Percentiles rank a stretch among this genome's conserved stretches.
phyloP scores from a whole-genome alignment of 805 yeast genomes.

The Lachancea lanzarotensis region DNA sequence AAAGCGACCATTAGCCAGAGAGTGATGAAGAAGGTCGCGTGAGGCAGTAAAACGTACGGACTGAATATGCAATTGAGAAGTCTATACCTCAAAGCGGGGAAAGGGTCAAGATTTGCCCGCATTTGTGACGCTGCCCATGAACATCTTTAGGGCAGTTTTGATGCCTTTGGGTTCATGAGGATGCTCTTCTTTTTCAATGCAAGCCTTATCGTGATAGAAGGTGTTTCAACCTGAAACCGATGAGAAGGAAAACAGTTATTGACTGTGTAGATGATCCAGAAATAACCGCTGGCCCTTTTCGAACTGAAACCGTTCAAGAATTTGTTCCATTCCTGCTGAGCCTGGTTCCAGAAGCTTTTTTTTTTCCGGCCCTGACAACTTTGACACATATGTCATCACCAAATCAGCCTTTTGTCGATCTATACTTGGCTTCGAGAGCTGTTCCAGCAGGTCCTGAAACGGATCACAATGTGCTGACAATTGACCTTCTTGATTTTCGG shows the following conservation, averaged over 20 bases:
- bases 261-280: background rate
- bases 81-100: conserved; percentile 12
- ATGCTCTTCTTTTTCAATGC: background rate
- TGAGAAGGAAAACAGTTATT: background rate
- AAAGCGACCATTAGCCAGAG: conserved; percentile 9
- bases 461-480: background rate
- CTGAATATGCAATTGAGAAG: conserved; percentile 11
- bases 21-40: conserved; percentile 8
- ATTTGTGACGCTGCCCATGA: conserved; percentile 9
- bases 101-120: conserved; percentile 4
- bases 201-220: background rate
- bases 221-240: conserved; percentile 5
- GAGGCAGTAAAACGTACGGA: conserved; percentile 11
- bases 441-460: conserved; percentile 3
- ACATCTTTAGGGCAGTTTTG: too few relatives aligned
- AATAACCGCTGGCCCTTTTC: background rate
- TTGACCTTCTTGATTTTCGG: background rate
- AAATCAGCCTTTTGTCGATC: conserved; percentile 17
- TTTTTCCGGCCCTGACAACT: background rate
- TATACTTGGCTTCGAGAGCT: conserved; percentile 8
- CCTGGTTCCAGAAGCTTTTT: background rate
- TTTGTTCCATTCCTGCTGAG: background rate
- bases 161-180: too few relatives aligned
- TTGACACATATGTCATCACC: conserved; percentile 5
- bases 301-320: conserved; percentile 3